A percentile compares a stretch with the other conserved stretches of the same genome.
phyloP scores from a whole-genome alignment of 2,329 filamentous ascomycete species.

The Arthrinium puccinioides region DNA sequence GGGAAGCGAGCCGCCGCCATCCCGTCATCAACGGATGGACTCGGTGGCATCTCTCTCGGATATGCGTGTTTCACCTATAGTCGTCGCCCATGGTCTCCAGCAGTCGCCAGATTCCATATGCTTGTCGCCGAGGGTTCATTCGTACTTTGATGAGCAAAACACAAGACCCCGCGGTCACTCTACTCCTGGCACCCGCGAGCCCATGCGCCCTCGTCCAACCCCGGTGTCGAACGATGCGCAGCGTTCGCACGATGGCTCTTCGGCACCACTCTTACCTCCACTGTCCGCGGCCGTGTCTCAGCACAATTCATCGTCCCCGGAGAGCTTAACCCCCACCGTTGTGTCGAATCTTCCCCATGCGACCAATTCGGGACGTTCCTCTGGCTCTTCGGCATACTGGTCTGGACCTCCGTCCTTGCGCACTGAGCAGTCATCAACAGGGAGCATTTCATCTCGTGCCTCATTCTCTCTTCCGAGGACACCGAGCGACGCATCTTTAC shows the following conservation, averaged over 20 bases:
- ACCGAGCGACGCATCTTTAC: constrained; percentile 41
- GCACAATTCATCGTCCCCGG: constrained; percentile 16
- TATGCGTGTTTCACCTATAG: constrained; percentile 33
- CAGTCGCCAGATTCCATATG: constrained; percentile 37
- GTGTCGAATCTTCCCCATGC: constrained; percentile 9
- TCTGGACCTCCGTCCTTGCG: constrained; percentile 32
- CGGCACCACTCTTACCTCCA: not conserved
- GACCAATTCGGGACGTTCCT: constrained; percentile 8
- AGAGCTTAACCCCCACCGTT: constrained; percentile 12
- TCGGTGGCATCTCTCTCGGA: constrained; percentile 40
- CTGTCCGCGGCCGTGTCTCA: constrained; percentile 5
- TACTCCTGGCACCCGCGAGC: constrained; percentile 19
- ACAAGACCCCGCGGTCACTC: constrained; percentile 17
- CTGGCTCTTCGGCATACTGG: constrained; percentile 16
- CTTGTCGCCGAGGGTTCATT: no score
- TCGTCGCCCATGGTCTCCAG: not conserved
- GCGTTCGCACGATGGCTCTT: not conserved
- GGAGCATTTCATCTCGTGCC: constrained; percentile 33
- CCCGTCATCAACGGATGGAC: constrained; percentile 37
- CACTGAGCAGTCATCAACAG: constrained; percentile 37
- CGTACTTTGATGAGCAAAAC: no score
- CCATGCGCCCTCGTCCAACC: no score
- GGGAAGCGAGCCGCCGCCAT: constrained; percentile 40
- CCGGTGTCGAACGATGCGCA: no score
- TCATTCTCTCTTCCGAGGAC: constrained; percentile 34